phyloP scores from a whole-genome alignment of 2,329 filamentous ascomycete genomes.

The Sclerotinia minor region DNA sequence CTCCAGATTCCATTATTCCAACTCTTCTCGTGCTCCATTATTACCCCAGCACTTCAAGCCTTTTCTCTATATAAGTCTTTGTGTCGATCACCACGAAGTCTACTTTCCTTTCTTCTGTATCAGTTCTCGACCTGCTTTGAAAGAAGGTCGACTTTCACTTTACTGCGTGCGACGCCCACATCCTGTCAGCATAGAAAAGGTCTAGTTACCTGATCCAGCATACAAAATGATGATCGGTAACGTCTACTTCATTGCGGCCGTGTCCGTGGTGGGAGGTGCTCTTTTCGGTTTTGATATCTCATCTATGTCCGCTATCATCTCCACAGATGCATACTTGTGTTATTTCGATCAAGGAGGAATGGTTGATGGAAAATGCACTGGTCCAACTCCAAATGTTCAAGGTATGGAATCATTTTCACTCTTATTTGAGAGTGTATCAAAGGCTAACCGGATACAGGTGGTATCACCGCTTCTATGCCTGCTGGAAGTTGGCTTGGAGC shows the following conservation, averaged over 20 bases:
- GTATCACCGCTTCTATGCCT: slow-evolving; percentile 70
- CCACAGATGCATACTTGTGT: slow-evolving; percentile 51
- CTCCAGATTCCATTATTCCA: slow-evolving; percentile 16
- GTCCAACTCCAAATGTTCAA: slow-evolving; percentile 47
- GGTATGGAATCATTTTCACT: slow-evolving; percentile 40
- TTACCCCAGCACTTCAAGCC: slow-evolving; percentile 1
- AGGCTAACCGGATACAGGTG: slow-evolving; percentile 53
- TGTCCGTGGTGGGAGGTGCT: slow-evolving; percentile 40
- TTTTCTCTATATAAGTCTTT: slow-evolving; percentile 19
- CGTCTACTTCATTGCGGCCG: slow-evolving; percentile 40
- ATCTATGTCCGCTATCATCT: slow-evolving; percentile 59
- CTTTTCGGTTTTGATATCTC: slow-evolving; percentile 53
- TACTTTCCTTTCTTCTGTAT: background rate
- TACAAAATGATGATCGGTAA: slow-evolving; percentile 37
- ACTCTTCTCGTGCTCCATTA: slow-evolving; percentile 15
- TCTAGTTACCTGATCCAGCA: slow-evolving; percentile 6
- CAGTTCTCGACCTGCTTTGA: background rate
- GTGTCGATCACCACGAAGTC: slow-evolving; percentile 3
- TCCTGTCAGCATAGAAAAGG: slow-evolving; percentile 11
- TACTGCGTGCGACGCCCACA: background rate
- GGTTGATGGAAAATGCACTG: slow-evolving; percentile 50
- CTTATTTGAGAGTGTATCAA: slow-evolving; percentile 46
- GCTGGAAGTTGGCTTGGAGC: slow-evolving; percentile 69
- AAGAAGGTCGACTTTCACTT: slow-evolving; percentile 3
- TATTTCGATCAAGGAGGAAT: slow-evolving; percentile 49